A percentile compares a stretch with the other conserved stretches of the same genome.
These are phyloP conservation scores for Pythium phragmitis DNA, from an alignment of 352 stramenopile genomes.

Conservation along the genomic window DNA sequence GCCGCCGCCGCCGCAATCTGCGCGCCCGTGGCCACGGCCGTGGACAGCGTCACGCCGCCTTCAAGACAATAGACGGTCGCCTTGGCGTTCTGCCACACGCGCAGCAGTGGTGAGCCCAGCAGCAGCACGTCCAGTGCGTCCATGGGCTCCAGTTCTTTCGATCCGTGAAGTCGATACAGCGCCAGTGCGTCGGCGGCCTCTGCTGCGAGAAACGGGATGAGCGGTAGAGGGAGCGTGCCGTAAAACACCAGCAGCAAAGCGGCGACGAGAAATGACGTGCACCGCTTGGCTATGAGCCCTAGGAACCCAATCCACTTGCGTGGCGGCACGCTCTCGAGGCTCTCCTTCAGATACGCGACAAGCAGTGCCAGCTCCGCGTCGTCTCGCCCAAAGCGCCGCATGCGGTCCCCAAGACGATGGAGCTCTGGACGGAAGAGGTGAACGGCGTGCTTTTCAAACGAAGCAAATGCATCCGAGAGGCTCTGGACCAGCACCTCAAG, in stretches of 20 bases:
- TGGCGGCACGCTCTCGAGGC: constrained; percentile 50
- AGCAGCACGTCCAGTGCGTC: constrained; percentile 73
- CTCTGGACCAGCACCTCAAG: constrained; percentile 65
- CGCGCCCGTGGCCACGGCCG: constrained; percentile 52
- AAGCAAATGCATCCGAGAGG: constrained; percentile 52
- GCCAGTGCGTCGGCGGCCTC: constrained; percentile 39
- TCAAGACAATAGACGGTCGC: constrained; percentile 70
- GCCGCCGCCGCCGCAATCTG: constrained; percentile 55
- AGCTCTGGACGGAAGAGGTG: constrained; percentile 52
- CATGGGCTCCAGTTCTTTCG: constrained; percentile 41
- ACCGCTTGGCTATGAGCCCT: constrained; percentile 62
- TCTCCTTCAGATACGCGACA: constrained; percentile 67
- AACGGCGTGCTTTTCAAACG: constrained; percentile 51
- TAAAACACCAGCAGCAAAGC: constrained; percentile 49
- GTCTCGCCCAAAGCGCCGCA: constrained; percentile 32
- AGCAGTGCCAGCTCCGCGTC: constrained; percentile 54
- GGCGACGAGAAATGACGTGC: constrained; percentile 57
- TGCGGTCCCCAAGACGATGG: neutral
- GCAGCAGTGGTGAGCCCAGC: constrained; percentile 60
- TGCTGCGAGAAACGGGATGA: constrained; percentile 56
- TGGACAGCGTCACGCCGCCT: constrained; percentile 57
- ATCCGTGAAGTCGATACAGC: constrained; percentile 36
- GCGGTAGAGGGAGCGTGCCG: constrained; percentile 48
- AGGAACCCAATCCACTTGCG: constrained; percentile 29
- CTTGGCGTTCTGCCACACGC: constrained; percentile 77